Conservation (phyloP, 139 green algal genomes). For the Desmodesmus armatus region DNA sequence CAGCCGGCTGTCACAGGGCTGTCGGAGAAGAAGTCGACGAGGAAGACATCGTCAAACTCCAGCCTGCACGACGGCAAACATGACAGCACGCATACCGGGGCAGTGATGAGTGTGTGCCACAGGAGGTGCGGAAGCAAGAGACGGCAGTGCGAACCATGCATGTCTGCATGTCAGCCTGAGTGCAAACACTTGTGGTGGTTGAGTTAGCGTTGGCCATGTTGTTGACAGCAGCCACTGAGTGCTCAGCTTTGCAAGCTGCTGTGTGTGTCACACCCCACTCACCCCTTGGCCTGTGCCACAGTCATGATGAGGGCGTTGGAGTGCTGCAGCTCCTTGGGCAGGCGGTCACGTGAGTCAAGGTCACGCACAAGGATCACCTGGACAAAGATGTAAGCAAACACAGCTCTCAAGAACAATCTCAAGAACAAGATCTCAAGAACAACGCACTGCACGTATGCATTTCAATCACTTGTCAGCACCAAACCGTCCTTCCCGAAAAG, state of each 20-base stretch:
- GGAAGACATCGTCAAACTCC: constrained; percentile 76
- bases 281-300: constrained; percentile 70
- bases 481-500: too few relatives aligned
- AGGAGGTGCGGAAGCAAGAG: not conserved
- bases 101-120: not conserved
- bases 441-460: too few relatives aligned
- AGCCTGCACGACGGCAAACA: too few relatives aligned
- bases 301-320: constrained; percentile 73
- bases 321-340: constrained; percentile 51
- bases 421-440: too few relatives aligned
- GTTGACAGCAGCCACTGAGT: not conserved
- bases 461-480: too few relatives aligned
- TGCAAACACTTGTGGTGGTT: not conserved
- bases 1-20: constrained; percentile 50
- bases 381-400: too few relatives aligned
- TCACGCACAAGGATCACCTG: constrained; percentile 69
- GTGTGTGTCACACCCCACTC: not conserved
- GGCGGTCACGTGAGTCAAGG: constrained; percentile 47
- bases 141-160: not conserved
- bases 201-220: not conserved
- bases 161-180: not conserved
- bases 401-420: too few relatives aligned
- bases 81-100: too few relatives aligned
- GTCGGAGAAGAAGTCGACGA: constrained; percentile 79
- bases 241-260: not conserved